Evolutionary conservation across 2,329 filamentous ascomycete genomes (phyloP).

Genomic region (Albifimbria verrucaria): DNA sequence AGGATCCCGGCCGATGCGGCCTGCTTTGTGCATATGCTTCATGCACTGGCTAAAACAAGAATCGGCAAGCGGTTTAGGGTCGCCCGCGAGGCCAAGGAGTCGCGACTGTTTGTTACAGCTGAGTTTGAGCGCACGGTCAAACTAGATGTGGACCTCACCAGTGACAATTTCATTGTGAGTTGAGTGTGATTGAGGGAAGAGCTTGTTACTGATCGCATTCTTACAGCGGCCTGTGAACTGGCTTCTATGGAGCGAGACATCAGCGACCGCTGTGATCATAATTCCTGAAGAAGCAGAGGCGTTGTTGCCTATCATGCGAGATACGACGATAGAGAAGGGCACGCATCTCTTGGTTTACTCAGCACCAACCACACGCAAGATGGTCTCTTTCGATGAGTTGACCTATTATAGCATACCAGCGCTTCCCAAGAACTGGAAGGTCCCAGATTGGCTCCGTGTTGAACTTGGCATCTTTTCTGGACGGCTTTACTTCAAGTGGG

Average conservation of each 20-base stretch:
- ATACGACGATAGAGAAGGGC: conserved; percentile 1
- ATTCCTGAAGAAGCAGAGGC: conserved; percentile 60
- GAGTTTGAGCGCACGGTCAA: conserved; percentile 21
- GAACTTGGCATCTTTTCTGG: conserved; percentile 61
- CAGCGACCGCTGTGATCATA: conserved; percentile 50
- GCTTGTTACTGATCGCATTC: conserved; percentile 5
- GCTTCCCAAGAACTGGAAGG: conserved; percentile 39
- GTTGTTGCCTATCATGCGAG: conserved; percentile 43
- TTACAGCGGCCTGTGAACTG: conserved; percentile 51
- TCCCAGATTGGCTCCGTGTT: conserved; percentile 50
- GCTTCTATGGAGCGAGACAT: conserved; percentile 51
- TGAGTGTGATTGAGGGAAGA: background rate
- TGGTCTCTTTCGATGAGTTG: conserved; percentile 57
- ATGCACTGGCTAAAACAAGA: conserved; percentile 20
- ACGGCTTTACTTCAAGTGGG: conserved; percentile 55
- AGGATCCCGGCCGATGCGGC: conserved; percentile 31
- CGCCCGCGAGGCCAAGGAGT: conserved; percentile 13
- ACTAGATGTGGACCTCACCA: conserved; percentile 13
- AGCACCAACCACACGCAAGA: conserved; percentile 42
- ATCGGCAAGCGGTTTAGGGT: conserved; percentile 32
- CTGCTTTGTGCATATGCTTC: conserved; percentile 35
- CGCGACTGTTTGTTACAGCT: conserved; percentile 26
- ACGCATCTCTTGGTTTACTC: conserved; percentile 50
- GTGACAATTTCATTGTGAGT: conserved; percentile 19
- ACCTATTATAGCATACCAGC: conserved; percentile 49